Conservation (phyloP, 73 alveolate species). For the Breviolum minutum region DNA sequence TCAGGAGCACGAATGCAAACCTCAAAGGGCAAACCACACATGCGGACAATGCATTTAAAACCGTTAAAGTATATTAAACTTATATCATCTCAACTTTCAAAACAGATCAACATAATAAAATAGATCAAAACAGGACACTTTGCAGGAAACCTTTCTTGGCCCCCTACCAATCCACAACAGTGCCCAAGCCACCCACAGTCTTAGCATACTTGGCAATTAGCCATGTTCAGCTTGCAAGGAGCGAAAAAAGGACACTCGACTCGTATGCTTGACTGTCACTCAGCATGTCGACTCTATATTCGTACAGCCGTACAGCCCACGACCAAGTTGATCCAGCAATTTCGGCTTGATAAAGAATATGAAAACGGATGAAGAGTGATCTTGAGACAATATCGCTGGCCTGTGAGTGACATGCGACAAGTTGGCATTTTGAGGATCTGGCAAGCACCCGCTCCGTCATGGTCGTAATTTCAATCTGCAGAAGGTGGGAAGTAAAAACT, state of each 20-base stretch:
- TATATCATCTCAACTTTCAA: too few species aligned
- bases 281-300: not conserved
- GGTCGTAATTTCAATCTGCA: constrained; percentile 66
- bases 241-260: not conserved
- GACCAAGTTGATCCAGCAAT: too few species aligned
- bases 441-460: constrained; percentile 94
- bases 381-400: too few species aligned
- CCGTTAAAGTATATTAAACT: too few species aligned
- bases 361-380: too few species aligned
- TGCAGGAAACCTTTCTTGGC: not conserved
- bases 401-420: too few species aligned
- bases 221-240: not conserved
- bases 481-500: not conserved
- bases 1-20: constrained; percentile 79
- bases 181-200: constrained; percentile 94
- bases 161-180: constrained; percentile 60
- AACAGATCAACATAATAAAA: too few species aligned
- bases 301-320: too few species aligned
- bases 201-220: not conserved
- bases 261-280: too few species aligned
- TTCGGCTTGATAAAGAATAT: too few species aligned
- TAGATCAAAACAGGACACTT: not conserved
- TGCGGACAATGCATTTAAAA: not conserved
- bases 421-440: not conserved
- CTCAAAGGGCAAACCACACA: not conserved